phyloP scores from a whole-genome alignment of 495 filamentous ascomycete species.

The Clavariopsis aquatica region DNA sequence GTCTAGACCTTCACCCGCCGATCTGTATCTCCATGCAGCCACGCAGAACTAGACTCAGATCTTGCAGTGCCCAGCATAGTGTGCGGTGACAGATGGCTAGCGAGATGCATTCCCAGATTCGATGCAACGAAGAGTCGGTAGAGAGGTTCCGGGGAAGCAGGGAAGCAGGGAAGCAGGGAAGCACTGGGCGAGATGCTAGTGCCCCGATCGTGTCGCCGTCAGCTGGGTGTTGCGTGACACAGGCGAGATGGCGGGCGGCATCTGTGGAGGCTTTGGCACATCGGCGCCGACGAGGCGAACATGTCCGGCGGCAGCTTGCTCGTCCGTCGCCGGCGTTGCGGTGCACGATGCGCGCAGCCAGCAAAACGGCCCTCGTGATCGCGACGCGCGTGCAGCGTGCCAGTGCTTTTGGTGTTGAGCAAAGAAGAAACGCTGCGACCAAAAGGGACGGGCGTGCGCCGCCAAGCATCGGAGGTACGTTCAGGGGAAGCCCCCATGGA shows the following conservation, averaged over 20 bases:
- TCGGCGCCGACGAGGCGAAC: neutral
- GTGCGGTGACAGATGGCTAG: neutral
- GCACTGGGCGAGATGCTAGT: neutral
- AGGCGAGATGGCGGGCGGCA: neutral
- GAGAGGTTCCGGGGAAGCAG: conserved; percentile 23
- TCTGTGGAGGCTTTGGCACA: no score
- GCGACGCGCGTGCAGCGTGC: neutral
- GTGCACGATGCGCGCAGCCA: neutral
- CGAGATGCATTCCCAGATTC: neutral
- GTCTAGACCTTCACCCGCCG: conserved; percentile 20
- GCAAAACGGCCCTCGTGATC: neutral
- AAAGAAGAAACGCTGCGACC: neutral
- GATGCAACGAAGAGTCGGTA: conserved; percentile 1
- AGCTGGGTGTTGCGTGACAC: neutral
- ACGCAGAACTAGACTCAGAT: conserved; percentile 11
- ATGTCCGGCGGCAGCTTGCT: neutral
- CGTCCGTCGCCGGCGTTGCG: neutral
- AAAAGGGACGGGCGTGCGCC: no score
- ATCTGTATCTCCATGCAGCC: conserved; percentile 20
- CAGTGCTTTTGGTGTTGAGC: neutral
- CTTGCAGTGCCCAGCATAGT: conserved; percentile 11
- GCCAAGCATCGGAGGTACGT: no score
- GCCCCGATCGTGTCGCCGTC: neutral
- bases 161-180: neutral
- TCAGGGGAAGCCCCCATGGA: no score